Conservation (phyloP, 2,329 filamentous ascomycete species). For the Venturia asperata region DNA sequence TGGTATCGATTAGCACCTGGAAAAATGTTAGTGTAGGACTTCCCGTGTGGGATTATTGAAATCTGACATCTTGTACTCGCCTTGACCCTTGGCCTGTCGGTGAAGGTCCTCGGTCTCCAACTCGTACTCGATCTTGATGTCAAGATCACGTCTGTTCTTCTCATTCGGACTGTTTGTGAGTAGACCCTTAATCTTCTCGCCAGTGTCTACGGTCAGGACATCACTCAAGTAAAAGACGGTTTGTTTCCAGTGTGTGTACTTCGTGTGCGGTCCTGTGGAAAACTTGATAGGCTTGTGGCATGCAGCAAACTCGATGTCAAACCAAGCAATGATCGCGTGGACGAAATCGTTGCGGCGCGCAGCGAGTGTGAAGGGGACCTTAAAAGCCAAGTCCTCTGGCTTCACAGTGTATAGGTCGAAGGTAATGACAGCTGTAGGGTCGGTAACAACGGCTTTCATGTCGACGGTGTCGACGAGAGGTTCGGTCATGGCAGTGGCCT, state of each 20-base stretch:
- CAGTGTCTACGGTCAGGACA: constrained; percentile 82
- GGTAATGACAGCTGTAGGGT: constrained; percentile 75
- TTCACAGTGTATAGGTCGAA: constrained; percentile 92
- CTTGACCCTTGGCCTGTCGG: constrained; percentile 60
- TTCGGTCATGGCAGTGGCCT: constrained; percentile 86
- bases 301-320: constrained; percentile 96
- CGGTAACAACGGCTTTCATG: constrained; percentile 92
- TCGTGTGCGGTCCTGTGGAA: constrained; percentile 94
- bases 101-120: constrained; percentile 68
- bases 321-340: constrained; percentile 95
- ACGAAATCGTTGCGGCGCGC: constrained; percentile 87
- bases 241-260: constrained; percentile 99
- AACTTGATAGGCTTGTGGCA: constrained; percentile 98
- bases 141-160: constrained; percentile 90
- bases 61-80: constrained; percentile 67
- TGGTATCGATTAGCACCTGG: constrained; percentile 3
- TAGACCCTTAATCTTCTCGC: constrained; percentile 67
- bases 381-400: constrained; percentile 75
- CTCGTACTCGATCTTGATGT: constrained; percentile 79
- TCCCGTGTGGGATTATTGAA: not conserved
- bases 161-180: constrained; percentile 82
- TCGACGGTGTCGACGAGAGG: constrained; percentile 97
- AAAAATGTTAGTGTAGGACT: not conserved
- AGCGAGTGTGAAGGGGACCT: constrained; percentile 65
- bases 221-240: constrained; percentile 97